Base-by-base conservation (phyloP, 805 yeast species). In the Zygosaccharomyces rouxii region DNA sequence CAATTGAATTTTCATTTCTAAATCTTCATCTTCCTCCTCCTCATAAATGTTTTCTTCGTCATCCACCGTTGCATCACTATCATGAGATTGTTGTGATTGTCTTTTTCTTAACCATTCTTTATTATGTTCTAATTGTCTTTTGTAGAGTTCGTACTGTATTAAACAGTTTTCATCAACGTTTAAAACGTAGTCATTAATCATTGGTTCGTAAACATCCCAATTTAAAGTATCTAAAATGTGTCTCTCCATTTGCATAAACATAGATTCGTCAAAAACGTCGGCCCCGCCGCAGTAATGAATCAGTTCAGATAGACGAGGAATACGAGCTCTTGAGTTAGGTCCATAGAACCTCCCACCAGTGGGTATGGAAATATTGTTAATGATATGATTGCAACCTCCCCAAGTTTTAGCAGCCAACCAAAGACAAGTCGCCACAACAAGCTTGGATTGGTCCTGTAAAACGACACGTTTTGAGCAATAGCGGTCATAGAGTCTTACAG, bases 341-440 rank as follows among this genome's bases (percentile, higher is more conserved):
- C 86, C 86, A 46, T 70, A 64, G 62, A 74, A 80, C 55, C 84
- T 71, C 7, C 85, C 86, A 35, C 86, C 86, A 13, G 75, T 66
- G 45, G 78, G 77, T 22, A 74, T 66, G 6, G 69, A 66, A 2
- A 71, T 63, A 49, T 74, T 71, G 61, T 79, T 79, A 46, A 79
- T 76, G 55, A 81, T 79, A 66, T 82, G 88, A 55, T 80, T 80
- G 65, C 84, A 82, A 33, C 88, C 88, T 42, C 88, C 88, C 59
- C 78, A 79, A n/a, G 83, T 75, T 66, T 92, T 92, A 22, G 96
- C 83, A 2, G 96, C 88, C 28, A 92, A 77, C 97, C 98, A 92
- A 30, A 92, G 71, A 52, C 96, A 88, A 4, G 96, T 88, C 52
- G 95, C 86, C 28, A 95, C 89, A 9, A 92, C 92, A 46, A 92